phyloP scores from a whole-genome alignment of 768 basidiomycete genomes.

The Mycena floridula region DNA sequence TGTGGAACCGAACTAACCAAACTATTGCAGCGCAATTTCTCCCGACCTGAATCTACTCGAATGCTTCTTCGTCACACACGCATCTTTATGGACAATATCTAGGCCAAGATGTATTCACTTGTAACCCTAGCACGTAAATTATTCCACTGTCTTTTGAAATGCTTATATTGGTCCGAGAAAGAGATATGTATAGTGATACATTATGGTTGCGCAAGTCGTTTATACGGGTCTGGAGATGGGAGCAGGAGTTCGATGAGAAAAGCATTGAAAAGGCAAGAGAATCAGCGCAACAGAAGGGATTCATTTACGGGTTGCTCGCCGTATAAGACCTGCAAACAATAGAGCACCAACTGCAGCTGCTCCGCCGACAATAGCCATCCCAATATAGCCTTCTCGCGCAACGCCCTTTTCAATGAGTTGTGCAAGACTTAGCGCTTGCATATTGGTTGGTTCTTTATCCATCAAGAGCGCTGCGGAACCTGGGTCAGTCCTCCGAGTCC shows the following conservation, averaged over 20 bases:
- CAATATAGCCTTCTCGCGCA: conserved; percentile 93
- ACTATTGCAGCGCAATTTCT: conserved; percentile 47
- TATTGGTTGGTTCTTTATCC: conserved; percentile 87
- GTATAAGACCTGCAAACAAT: conserved; percentile 69
- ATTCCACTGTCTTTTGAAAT: neutral
- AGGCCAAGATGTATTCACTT: neutral
- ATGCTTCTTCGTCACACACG: neutral
- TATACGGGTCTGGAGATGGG: too few species aligned
- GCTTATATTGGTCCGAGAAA: too few species aligned
- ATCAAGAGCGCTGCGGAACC: conserved; percentile 63
- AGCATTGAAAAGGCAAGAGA: conserved; percentile 6
- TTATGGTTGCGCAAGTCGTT: neutral
- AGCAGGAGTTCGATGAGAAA: too few species aligned
- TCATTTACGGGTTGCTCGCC: conserved; percentile 69
- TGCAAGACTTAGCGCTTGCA: conserved; percentile 84
- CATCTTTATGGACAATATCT: neutral
- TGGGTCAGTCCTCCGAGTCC: too few species aligned
- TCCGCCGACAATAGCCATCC: conserved; percentile 93
- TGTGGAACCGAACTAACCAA: conserved; percentile 1
- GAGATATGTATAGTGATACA: neutral
- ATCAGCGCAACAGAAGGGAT: conserved; percentile 9
- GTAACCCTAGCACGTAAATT: neutral
- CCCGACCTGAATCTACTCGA: conserved; percentile 60
- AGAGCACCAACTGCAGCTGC: conserved; percentile 80
- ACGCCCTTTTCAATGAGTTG: conserved; percentile 85